These are phyloP conservation scores for Tolypocladium inflatum DNA, from an alignment of 2,329 filamentous ascomycete genomes.

Conservation along the genomic window DNA sequence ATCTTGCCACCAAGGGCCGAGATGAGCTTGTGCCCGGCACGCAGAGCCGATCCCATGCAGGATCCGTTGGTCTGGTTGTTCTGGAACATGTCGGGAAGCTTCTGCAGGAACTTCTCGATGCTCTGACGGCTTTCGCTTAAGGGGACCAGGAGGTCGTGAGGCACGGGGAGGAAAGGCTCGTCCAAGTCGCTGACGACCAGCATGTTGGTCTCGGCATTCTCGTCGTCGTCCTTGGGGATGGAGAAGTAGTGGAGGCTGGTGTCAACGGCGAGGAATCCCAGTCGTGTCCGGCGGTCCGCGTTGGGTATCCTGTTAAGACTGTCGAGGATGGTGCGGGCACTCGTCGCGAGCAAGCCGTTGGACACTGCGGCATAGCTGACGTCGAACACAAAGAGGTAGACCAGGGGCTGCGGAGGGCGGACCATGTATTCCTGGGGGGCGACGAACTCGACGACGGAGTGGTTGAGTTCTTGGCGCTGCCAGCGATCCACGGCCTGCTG, in stretches of 20 bases:
- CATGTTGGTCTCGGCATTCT: conserved; percentile 80
- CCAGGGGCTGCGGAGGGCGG: conserved; percentile 85
- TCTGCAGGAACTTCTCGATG: conserved; percentile 82
- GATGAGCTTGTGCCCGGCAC: conserved; percentile 92
- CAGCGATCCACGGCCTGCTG: conserved; percentile 90
- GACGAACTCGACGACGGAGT: conserved; percentile 94
- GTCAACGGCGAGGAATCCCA: conserved; percentile 94
- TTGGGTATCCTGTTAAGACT: conserved; percentile 97
- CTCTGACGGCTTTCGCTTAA: conserved; percentile 81
- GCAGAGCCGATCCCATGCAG: conserved; percentile 90
- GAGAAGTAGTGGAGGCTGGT: conserved; percentile 94
- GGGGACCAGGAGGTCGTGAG: conserved; percentile 82
- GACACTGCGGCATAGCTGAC: conserved; percentile 87
- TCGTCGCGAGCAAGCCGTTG: conserved; percentile 83
- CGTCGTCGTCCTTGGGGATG: conserved; percentile 79
- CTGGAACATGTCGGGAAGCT: conserved; percentile 93
- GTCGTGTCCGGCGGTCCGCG: conserved; percentile 79
- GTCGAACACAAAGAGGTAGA: conserved; percentile 92
- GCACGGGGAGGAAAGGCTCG: conserved; percentile 92
- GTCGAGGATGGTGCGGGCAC: conserved; percentile 86
- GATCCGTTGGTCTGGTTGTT: conserved; percentile 82
- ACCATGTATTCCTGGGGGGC: conserved; percentile 99
- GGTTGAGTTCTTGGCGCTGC: conserved; percentile 86
- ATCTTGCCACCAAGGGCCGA: conserved; percentile 92
- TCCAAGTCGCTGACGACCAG: conserved; percentile 91